Evolutionary conservation across 768 basidiomycete genomes (phyloP), one percentile per base, ranked within the genome.

Genomic region (Tricholoma sp.): DNA sequence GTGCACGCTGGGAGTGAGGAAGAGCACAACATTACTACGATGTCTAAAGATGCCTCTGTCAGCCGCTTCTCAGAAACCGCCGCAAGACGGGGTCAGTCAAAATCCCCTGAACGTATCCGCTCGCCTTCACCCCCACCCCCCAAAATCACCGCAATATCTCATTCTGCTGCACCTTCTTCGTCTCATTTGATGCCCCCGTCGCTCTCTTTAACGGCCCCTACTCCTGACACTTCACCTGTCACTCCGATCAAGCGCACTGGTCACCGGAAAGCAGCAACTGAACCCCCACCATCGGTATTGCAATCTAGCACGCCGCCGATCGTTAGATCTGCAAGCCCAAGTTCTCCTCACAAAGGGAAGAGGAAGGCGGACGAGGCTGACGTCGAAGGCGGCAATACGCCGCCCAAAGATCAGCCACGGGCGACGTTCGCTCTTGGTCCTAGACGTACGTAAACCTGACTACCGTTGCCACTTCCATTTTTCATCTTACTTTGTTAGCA

Each of bases 321-420:
- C 3, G 69, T 72, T 56, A 72, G 74, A 56, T 59, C 70, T 37
- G 70, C 74, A 8, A 69, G 61, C 50, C 66, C 53, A 41, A 55
- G 68, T 6, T 24, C 24, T 24, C 24, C 24, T 24, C 72, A 71
- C 32, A 81, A 76, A 61, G 85, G 85, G 6, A 90, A 90, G 68
- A 75, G 88, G 58, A 90, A 89, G 65, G 87, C 86, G 6, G 85
- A 87, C 44, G 88, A 89, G 60, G 73, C 74, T 42, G 75, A 67
- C 11, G 73, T 83, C n/a, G 85, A 84, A 57, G 72, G 78, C 13
- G 74, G 72, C 39, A 69, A 67, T 37, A 87, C 88, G 2, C 86
- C 86, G 33, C 84, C 86, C 6, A 86, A 86, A 63, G 80, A 76
- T 55, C 76, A 79, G 57, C 67, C 72, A 31, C 66, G 70, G 42